Evolutionary conservation across 1,139 yeast genomes (phyloP).

Genomic region (Zygoascus meyerae): DNA sequence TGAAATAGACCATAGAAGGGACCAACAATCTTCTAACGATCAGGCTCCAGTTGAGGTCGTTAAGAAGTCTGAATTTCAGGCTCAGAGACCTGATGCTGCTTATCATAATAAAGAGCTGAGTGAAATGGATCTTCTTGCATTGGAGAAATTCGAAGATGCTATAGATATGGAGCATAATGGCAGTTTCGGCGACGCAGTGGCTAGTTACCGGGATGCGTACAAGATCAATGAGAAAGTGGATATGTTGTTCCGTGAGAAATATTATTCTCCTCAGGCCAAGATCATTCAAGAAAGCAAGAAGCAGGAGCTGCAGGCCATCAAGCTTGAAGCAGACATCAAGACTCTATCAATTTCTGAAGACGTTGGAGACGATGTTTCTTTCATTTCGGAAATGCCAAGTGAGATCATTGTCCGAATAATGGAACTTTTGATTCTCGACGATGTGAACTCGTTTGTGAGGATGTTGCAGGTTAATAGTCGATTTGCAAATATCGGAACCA

Average conservation of each 20-base stretch:
- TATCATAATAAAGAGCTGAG: conserved; percentile 18
- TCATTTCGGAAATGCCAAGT: conserved; percentile 53
- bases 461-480: conserved; percentile 58
- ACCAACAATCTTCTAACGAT: neutral
- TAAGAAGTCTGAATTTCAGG: conserved; percentile 12
- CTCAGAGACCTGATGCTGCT: conserved; percentile 17
- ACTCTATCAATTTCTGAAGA: neutral
- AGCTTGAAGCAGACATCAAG: neutral
- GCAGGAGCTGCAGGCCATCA: conserved; percentile 4
- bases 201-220: conserved; percentile 65
- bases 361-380: conserved; percentile 42
- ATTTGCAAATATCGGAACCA: conserved; percentile 58
- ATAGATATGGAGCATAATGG: conserved; percentile 69
- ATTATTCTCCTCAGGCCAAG: conserved; percentile 20
- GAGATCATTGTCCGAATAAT: conserved; percentile 59
- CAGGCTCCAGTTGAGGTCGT: conserved; percentile 1
- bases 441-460: conserved; percentile 62
- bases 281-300: neutral
- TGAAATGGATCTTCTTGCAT: conserved; percentile 38
- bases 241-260: conserved; percentile 53
- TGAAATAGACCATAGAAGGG: conserved; percentile 12
- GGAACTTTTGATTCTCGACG: conserved; percentile 43
- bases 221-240: conserved; percentile 56
- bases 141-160: conserved; percentile 62
- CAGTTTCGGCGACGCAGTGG: conserved; percentile 73